These are phyloP conservation scores for Oryza rufipogon DNA, from an alignment of 176 grass and related monocot species.

Conservation along the genomic window DNA sequence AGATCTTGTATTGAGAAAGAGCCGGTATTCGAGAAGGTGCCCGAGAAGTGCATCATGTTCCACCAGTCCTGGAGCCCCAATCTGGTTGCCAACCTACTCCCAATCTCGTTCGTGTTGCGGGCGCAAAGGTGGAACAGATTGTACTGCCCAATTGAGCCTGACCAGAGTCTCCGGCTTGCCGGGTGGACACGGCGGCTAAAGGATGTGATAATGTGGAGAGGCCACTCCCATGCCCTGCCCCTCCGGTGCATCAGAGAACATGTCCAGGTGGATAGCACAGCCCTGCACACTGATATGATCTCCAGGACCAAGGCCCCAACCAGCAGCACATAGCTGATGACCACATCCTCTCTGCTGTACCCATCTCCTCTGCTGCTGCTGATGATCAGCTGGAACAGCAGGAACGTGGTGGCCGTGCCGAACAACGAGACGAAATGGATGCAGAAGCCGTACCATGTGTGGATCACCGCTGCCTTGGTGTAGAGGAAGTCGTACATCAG, in stretches of 20 bases:
- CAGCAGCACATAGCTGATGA: conserved; percentile 56
- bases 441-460: conserved; percentile 11
- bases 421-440: conserved; percentile 35
- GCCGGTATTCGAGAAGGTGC: not conserved
- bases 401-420: not conserved
- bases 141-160: conserved; percentile 45
- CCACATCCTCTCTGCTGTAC: conserved; percentile 33
- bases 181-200: not conserved
- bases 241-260: not conserved
- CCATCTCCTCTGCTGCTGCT: conserved; percentile 5
- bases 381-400: conserved; percentile 17
- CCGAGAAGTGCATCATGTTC: not conserved
- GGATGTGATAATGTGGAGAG: not conserved
- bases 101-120: not conserved
- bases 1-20: not conserved
- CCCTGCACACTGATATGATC: conserved; percentile 16
- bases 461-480: conserved; percentile 37
- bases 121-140: conserved; percentile 44
- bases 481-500: conserved; percentile 43
- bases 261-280: conserved; percentile 34
- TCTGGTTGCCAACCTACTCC: not conserved
- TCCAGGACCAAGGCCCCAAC: conserved; percentile 49
- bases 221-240: not conserved
- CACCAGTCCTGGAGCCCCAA: not conserved
- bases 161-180: conserved; percentile 44